Base-by-base conservation (phyloP, 306 rosid genomes). In the Cucurbita moschata region DNA sequence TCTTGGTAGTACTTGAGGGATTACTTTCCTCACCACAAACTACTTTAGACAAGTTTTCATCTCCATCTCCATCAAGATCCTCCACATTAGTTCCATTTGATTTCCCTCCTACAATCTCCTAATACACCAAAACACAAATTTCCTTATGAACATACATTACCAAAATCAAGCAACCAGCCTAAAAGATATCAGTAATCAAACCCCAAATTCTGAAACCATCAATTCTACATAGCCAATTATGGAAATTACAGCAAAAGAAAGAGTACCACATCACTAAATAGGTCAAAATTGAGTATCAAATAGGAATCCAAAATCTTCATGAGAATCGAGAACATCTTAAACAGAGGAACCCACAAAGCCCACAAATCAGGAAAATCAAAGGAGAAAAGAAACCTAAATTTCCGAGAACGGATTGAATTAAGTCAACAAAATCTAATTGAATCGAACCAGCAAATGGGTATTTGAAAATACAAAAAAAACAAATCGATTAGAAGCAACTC, bases 11-110 rank as follows among this genome's bases (percentile, higher is more conserved):
- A 56, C 49, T 74, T 6, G 55, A 42, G 1, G 63, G 70, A 79
- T 57, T 56, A 76, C 70, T 79, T 35, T 77, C 87, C 69, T 81
- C 87, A 57, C 64, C 75, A 12, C 81, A 81, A 6, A 76, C 19
- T 50, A 79, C 62, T 81, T 76, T 79, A 58, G 78, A 75, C 55
- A 57, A 67, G 69, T 44, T 38, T 56, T 57, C 79, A 69, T 76
- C 77, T 76, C 61, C 79, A 68, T 76, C 78, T 74, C 53, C 53
- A 44, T 67, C 73, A 64, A 37, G n/a, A 67, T 68, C 57, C 75
- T 74, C 77, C 64, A 62, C 35, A 47, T 64, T 71, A 26, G 78
- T 11, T 43, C 67, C 82, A 30, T 21, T 35, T 39, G 77, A 73
- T 26, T 76, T 76, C 23, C 62, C 84, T 40, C 66, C 76, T 14